Evolutionary conservation across 1,139 yeast species (phyloP).

Genomic region (Blastobotrys ciferrii): DNA sequence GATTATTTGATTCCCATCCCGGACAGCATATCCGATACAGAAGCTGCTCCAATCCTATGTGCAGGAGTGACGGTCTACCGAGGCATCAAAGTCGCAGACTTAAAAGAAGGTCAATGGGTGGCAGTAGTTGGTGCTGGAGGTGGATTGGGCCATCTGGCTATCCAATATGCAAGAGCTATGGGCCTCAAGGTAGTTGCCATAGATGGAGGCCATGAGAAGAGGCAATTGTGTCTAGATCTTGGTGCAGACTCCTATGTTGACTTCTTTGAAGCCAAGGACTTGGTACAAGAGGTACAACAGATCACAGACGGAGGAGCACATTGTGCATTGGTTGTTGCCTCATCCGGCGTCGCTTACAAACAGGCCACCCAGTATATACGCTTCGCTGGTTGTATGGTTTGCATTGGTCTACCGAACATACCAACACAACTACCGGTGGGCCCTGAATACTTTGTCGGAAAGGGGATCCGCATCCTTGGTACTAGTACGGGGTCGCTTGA

Average conservation of each 20-base stretch:
- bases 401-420: neutral
- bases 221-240: neutral
- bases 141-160: neutral
- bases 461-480: neutral
- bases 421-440: neutral
- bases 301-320: neutral
- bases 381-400: neutral
- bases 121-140: neutral
- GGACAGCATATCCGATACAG: too few species aligned
- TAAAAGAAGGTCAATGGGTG: neutral
- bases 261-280: too few species aligned
- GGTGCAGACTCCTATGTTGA: slow-evolving; percentile 11
- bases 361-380: neutral
- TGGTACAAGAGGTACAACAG: too few species aligned
- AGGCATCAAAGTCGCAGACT: neutral
- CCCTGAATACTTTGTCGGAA: neutral
- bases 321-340: too few species aligned
- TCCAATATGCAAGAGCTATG: neutral
- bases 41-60: too few species aligned
- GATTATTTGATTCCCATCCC: too few species aligned
- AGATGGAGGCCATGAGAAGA: neutral
- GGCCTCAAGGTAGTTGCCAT: neutral
- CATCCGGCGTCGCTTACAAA: too few species aligned
- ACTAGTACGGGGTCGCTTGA: too few species aligned
- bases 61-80: neutral